Percentiles rank a stretch among this genome's conserved stretches.
These are phyloP conservation scores for Aeminium ludgeri DNA, from an alignment of 495 filamentous ascomycete species.

Conservation along the genomic window DNA sequence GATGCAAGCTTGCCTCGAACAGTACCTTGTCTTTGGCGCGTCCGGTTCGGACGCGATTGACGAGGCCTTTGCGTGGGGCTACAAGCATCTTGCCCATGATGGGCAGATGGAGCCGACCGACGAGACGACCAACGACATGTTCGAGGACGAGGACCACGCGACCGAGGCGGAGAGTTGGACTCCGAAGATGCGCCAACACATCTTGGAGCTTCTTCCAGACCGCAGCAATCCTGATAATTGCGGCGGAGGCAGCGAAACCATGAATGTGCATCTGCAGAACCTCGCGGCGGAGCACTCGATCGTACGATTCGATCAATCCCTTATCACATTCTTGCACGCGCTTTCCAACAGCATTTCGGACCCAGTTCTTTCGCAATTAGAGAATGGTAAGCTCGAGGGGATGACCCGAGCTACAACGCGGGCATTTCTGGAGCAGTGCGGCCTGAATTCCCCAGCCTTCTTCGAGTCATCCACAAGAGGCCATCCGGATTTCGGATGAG, in stretches of 20 bases:
- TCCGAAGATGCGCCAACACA: slow-evolving; percentile 12
- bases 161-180: slow-evolving; percentile 18
- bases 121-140: slow-evolving; percentile 19
- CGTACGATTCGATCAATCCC: slow-evolving; percentile 12
- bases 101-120: background rate
- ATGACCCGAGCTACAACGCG: slow-evolving; percentile 17
- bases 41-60: slow-evolving; percentile 13
- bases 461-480: background rate
- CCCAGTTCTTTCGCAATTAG: slow-evolving; percentile 23
- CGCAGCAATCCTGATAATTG: too few relatives aligned
- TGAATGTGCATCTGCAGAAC: slow-evolving; percentile 5
- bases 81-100: background rate
- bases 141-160: slow-evolving; percentile 13
- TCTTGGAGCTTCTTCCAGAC: slow-evolving; percentile 1
- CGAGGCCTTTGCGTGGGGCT: slow-evolving; percentile 12
- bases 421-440: slow-evolving; percentile 16
- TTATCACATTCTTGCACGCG: slow-evolving; percentile 16
- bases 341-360: slow-evolving; percentile 12
- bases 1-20: slow-evolving; percentile 34
- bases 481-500: too few relatives aligned
- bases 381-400: slow-evolving; percentile 18
- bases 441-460: background rate
- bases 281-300: slow-evolving; percentile 8
- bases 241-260: background rate
- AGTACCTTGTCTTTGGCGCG: slow-evolving; percentile 24